Percentiles rank a stretch among this genome's conserved stretches.
phyloP scores from a whole-genome alignment of 2,329 filamentous ascomycete genomes.

The Diaporthe ampelina region DNA sequence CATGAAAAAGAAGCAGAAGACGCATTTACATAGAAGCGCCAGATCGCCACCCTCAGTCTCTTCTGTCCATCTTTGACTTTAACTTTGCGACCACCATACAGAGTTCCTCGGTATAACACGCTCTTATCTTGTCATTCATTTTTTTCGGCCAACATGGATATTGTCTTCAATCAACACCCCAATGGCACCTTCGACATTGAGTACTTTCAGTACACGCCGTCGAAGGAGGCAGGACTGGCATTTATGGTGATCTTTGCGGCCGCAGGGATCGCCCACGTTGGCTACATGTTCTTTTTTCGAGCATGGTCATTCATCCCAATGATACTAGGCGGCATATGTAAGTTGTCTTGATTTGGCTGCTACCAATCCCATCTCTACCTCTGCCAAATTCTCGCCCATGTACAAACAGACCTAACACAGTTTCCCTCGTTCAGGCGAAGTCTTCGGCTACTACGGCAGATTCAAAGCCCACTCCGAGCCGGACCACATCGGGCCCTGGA shows the following conservation, averaged over 20 bases:
- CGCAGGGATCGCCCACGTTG: not conserved
- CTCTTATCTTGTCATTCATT: not conserved
- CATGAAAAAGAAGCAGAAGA: not conserved
- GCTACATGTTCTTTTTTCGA: constrained; percentile 6
- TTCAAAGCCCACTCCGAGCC: constrained; percentile 43
- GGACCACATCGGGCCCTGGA: constrained; percentile 47
- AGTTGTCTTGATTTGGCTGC: too few species aligned
- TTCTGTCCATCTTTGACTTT: not conserved
- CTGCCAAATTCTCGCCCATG: too few species aligned
- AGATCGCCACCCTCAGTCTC: not conserved
- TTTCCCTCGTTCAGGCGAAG: too few species aligned
- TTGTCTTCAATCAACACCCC: constrained; percentile 23
- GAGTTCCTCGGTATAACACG: not conserved
- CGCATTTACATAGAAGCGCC: not conserved
- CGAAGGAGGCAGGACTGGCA: constrained; percentile 39
- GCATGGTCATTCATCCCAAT: constrained; percentile 17
- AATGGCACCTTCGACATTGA: constrained; percentile 42
- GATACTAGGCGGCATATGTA: constrained; percentile 9
- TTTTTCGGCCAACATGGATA: not conserved
- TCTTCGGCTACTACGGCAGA: constrained; percentile 52
- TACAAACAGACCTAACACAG: too few species aligned
- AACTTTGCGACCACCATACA: not conserved
- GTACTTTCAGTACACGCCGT: constrained; percentile 42
- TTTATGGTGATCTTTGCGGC: constrained; percentile 42
- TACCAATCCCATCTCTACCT: too few species aligned